Evolutionary conservation across 2,329 filamentous ascomycete genomes (phyloP), one percentile per base, ranked within the genome.

Genomic region (Knufia petricola): DNA sequence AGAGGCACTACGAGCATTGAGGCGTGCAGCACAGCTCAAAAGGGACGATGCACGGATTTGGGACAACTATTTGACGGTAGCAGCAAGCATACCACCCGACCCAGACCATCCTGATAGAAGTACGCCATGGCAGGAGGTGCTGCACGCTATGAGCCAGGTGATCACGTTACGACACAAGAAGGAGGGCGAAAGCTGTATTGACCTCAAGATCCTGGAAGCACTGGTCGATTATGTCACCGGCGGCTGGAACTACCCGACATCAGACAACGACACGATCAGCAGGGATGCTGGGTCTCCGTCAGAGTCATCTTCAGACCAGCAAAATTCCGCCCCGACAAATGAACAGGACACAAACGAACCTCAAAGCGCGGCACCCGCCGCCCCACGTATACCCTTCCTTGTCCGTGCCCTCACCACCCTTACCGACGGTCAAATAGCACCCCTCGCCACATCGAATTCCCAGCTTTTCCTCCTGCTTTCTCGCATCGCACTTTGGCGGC

Each of bases 61-160:
- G 90, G 87, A 94, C 63, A 98, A 98, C 60, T 84, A 96, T 13
- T 78, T 98, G 50, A 92, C 88, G 0, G 82, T 96, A 19, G 84
- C 86, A 0, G 79, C 85, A 0, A 85, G 87, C 1, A 77, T 92
- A 23, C 75, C 74, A 1, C 89, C 90, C 0, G 83, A 86, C 1
- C 51, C 57, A 24, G 44, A 47, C 17, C 32, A 30, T 39, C 23
- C 44, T 15, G 32, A 47, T 3, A 31, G 13, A 17, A 52, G 51
- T 20, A 71, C 67, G 0, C 79, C 84, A 0, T 81, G 87, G 61
- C 65, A 72, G 0, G 87, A 95, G 53, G 78, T 95, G 44, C 70
- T 95, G 26, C 73, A 82, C 3, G 87, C 87, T 0, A 76, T 92
- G 51, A 78, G 76, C 34, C 79, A 83, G 52, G 75, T 96, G 45